Base-by-base conservation (phyloP, 768 basidiomycete species). In the Lactifluus piperatus region DNA sequence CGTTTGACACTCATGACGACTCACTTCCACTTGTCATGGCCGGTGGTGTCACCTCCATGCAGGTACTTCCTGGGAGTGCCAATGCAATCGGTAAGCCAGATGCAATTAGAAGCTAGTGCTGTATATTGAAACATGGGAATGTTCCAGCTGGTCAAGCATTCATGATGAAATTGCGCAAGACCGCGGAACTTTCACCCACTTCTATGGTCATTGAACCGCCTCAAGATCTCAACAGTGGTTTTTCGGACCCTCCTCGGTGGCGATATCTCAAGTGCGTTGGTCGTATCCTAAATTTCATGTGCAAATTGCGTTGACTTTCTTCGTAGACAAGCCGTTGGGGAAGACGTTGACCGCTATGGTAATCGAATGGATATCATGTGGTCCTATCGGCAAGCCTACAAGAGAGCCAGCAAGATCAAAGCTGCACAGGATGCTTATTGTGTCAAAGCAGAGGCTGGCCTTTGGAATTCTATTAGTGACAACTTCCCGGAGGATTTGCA, bases 181-280 rank as follows among this genome's bases (percentile, higher is more conserved):
- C 91, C 2, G 69, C 76, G 39, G 88, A 91, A 62, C 81, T 84
- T 24, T 86, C 90, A 0, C 79, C 90, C 1, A 79, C 81, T 4
- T 87, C 88, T 7, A 91, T 92, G 88, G 69, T 93, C 11, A 75
- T 97, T 37, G 93, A 97, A 47, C 88, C 91, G 41, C 91, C 91
- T 1, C 80, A 81, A 67, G 75, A 74, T 14, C 74, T 94, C 63
- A 74, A 81, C 52, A 74, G 74, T 1, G 74, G 77, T 54, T 63
- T 69, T 51, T 67, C 73, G 16, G 59, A 72, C 16, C 75, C 82
- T 34, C 72, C 78, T 24, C 80, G 81, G 43, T 92, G 89, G 89
- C 74, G 92, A 51, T 83, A 94, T 67, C 81, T 94, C 79, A 90
- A 91, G 85, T 87, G 67, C 65, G 76, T 67, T n/a, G 22, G 37